A percentile compares a stretch with the other conserved stretches of the same genome.
These are phyloP conservation scores for Pythium myriotylum DNA, from an alignment of 352 stramenopile species.

Conservation along the genomic window DNA sequence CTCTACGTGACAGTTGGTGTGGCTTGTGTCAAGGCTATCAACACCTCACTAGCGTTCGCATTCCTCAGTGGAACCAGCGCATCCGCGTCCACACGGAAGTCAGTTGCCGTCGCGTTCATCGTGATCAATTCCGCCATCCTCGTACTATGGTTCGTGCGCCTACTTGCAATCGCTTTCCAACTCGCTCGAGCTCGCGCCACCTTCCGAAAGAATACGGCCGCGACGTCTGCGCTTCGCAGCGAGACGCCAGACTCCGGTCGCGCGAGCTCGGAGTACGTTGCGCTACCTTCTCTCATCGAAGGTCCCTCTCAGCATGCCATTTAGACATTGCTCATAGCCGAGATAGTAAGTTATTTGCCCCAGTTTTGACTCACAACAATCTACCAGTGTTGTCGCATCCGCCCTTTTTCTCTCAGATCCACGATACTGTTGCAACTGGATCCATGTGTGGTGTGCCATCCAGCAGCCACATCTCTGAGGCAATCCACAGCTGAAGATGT, in stretches of 20 bases:
- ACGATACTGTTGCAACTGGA: too few relatives aligned
- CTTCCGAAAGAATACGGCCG: conserved; percentile 1
- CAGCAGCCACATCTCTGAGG: too few relatives aligned
- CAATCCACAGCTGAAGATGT: too few relatives aligned
- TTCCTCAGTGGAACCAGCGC: conserved; percentile 13
- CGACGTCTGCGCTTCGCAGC: background rate
- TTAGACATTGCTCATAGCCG: too few relatives aligned
- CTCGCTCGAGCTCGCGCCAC: background rate
- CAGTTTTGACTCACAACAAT: too few relatives aligned
- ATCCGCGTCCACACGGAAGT: background rate
- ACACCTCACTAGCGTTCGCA: conserved; percentile 25
- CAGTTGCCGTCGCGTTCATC: conserved; percentile 19
- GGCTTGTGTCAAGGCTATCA: conserved; percentile 13
- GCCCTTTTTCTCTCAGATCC: too few relatives aligned
- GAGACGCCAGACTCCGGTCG: background rate
- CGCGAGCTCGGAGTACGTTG: background rate
- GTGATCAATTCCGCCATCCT: conserved; percentile 26
- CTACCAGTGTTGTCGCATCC: too few relatives aligned
- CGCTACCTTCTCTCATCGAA: background rate
- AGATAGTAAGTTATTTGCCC: too few relatives aligned
- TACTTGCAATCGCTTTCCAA: conserved; percentile 5
- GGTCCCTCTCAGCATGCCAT: background rate
- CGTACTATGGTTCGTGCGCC: conserved; percentile 25
- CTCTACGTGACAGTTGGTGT: background rate
- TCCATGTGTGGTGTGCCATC: too few relatives aligned